Evolutionary conservation across 139 green algal genomes (phyloP).

Genomic region (Closterium sp.): DNA sequence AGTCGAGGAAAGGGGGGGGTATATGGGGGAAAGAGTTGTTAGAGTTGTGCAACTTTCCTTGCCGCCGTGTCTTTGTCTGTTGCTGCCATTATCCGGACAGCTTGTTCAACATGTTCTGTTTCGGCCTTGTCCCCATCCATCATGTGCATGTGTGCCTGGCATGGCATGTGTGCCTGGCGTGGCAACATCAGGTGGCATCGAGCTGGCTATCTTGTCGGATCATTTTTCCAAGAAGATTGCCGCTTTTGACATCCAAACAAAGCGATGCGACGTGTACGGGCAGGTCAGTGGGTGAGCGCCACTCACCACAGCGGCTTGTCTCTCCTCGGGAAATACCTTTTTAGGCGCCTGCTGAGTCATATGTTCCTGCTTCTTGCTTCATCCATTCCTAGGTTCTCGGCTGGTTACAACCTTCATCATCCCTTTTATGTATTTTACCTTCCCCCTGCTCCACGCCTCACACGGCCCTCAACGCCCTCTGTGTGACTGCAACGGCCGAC

Average conservation of each 20-base stretch:
- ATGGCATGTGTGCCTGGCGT: slow-evolving; percentile 45
- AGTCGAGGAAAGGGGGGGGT: neutral
- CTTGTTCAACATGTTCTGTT: neutral
- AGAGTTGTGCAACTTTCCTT: neutral
- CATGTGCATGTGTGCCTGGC: slow-evolving; percentile 54
- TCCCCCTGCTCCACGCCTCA: neutral
- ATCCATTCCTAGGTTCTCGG: neutral
- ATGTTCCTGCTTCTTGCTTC: neutral
- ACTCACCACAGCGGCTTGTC: too few relatives aligned
- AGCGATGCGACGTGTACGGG: slow-evolving; percentile 43
- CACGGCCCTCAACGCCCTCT: too few relatives aligned
- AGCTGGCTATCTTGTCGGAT: slow-evolving; percentile 84
- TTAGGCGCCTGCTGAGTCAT: neutral
- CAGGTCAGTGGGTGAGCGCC: slow-evolving; percentile 5
- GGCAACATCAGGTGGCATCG: slow-evolving; percentile 85
- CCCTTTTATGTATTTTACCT: neutral
- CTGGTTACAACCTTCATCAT: neutral
- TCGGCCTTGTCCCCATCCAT: neutral
- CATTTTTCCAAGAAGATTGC: slow-evolving; percentile 73
- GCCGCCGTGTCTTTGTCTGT: neutral
- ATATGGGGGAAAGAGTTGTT: too few relatives aligned
- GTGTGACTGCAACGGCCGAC: too few relatives aligned
- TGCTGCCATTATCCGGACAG: neutral
- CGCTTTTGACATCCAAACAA: slow-evolving; percentile 76
- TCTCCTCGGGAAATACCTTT: neutral